A percentile compares a stretch with the other conserved stretches of the same genome.
Conservation (phyloP, 768 basidiomycete species). For the Suillus subluteus region DNA sequence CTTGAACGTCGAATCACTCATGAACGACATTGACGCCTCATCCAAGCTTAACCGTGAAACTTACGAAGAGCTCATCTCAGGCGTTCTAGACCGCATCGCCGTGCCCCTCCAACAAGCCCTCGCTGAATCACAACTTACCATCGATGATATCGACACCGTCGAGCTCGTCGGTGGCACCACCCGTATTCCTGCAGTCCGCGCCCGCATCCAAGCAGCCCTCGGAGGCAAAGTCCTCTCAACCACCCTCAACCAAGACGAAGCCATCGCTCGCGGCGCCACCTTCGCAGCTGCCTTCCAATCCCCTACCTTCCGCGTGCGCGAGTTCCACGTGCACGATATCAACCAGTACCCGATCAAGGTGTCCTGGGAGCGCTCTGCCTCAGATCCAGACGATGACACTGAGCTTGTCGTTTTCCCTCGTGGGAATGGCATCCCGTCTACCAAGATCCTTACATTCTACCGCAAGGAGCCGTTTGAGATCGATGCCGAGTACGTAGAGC, state of each 20-base stretch:
- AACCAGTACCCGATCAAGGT: constrained; percentile 89
- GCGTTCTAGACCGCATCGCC: constrained; percentile 76
- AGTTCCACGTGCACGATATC: constrained; percentile 89
- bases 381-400: constrained; percentile 86
- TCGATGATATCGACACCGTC: constrained; percentile 87
- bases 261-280: constrained; percentile 93
- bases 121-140: constrained; percentile 73
- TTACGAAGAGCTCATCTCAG: constrained; percentile 77
- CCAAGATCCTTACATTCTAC: constrained; percentile 95
- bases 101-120: constrained; percentile 80
- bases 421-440: constrained; percentile 86
- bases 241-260: constrained; percentile 98
- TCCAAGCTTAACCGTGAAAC: constrained; percentile 83
- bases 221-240: constrained; percentile 81
- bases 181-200: constrained; percentile 90
- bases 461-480: constrained; percentile 88
- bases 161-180: constrained; percentile 95
- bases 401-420: constrained; percentile 90
- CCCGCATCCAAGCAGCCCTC: constrained; percentile 83
- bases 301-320: constrained; percentile 96
- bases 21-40: constrained; percentile 93
- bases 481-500: constrained; percentile 83
- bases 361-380: constrained; percentile 75
- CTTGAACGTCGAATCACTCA: constrained; percentile 92
- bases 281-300: constrained; percentile 97